These are phyloP conservation scores for Ganoderma resinaceum DNA, from an alignment of 1,284 basidiomycete genomes.

Conservation along the genomic window DNA sequence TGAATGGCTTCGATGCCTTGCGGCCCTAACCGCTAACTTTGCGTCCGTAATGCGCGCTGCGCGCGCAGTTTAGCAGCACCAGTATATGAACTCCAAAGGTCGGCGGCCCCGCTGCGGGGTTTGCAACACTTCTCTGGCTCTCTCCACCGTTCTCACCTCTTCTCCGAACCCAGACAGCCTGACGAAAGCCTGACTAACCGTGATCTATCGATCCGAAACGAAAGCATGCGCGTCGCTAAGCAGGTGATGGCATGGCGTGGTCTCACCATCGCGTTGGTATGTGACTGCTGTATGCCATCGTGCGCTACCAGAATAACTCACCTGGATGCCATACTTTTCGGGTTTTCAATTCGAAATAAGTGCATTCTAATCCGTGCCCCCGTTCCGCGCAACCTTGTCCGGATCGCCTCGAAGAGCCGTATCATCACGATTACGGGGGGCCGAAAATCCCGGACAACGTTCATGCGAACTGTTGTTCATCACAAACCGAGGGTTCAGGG, in stretches of 20 bases:
- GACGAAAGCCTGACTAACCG: not conserved
- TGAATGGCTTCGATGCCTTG: conserved; percentile 22
- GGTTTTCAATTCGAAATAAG: not conserved
- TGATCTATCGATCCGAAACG: conserved; percentile 3
- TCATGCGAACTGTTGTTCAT: conserved; percentile 14
- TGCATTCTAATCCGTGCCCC: not conserved
- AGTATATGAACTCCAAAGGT: conserved; percentile 24
- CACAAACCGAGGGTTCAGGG: not conserved
- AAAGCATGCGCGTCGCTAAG: conserved; percentile 2
- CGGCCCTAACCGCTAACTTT: conserved; percentile 20
- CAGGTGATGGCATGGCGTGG: conserved; percentile 11
- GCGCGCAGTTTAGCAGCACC: conserved; percentile 29
- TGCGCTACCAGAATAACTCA: conserved; percentile 5
- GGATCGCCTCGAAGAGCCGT: not conserved
- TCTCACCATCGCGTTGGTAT: conserved; percentile 7
- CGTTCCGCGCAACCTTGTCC: not conserved
- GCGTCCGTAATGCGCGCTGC: conserved; percentile 24
- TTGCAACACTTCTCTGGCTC: not conserved
- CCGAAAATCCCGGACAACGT: conserved; percentile 1
- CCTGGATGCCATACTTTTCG: not conserved
- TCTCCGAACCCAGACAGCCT: not conserved
- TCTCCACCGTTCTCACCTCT: not conserved
- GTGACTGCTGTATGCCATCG: conserved; percentile 5
- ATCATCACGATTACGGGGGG: conserved; percentile 9
- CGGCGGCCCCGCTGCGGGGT: conserved; percentile 12